Conservation (phyloP, 768 basidiomycete species). For the Candolleomyces eurysporus region DNA sequence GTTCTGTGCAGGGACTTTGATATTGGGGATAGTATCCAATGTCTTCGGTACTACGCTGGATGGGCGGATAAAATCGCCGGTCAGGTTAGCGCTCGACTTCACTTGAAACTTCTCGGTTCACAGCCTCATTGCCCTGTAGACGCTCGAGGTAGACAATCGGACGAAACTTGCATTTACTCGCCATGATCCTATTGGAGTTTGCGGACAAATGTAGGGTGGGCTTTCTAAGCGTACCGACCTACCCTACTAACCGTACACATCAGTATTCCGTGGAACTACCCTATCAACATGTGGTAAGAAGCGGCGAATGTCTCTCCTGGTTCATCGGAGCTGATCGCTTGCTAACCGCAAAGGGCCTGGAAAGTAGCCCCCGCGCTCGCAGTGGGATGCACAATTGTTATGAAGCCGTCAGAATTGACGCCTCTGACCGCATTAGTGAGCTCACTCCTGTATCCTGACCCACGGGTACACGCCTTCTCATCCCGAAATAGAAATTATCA, state of each 20-base stretch:
- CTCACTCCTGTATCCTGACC: constrained; percentile 8
- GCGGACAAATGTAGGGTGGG: constrained; percentile 76
- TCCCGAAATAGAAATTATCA: constrained; percentile 62
- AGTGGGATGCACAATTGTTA: constrained; percentile 87
- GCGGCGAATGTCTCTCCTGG: background rate
- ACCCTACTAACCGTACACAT: constrained; percentile 7
- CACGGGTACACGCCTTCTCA: constrained; percentile 3
- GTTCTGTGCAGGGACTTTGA: constrained; percentile 62
- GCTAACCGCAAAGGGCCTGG: constrained; percentile 58
- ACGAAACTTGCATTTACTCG: constrained; percentile 82
- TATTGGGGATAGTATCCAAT: constrained; percentile 74
- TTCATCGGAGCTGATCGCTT: background rate
- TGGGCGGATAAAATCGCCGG: constrained; percentile 95
- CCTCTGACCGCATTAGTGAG: constrained; percentile 79
- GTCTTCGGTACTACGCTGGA: constrained; percentile 89
- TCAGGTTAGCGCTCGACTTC: constrained; percentile 47
- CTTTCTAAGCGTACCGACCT: background rate
- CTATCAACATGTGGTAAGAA: constrained; percentile 77
- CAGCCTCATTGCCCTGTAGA: constrained; percentile 34
- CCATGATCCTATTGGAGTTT: constrained; percentile 92
- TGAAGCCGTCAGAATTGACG: constrained; percentile 91
- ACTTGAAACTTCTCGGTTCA: background rate
- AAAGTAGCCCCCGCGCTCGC: constrained; percentile 93
- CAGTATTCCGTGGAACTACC: constrained; percentile 94
- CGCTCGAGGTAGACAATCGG: constrained; percentile 78